Conservation (phyloP, 1,284 basidiomycete genomes). For the Sparassis latifolia region DNA sequence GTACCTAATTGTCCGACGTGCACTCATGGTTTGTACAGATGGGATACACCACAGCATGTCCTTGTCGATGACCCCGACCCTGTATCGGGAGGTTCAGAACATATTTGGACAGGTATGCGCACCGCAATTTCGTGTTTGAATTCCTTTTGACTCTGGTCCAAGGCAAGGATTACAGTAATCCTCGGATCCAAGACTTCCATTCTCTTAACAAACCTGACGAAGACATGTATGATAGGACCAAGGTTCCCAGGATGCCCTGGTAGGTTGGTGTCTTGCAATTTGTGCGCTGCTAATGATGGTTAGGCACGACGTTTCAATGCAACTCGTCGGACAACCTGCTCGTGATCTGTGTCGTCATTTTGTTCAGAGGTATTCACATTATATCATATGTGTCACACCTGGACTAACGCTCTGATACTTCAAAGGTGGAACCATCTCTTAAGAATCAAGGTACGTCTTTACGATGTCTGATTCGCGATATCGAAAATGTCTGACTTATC, state of each 20-base stretch:
- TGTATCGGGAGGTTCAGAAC: conserved; percentile 45
- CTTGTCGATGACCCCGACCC: conserved; percentile 78
- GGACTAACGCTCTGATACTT: too few relatives aligned
- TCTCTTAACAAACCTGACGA: conserved; percentile 87
- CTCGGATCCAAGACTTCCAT: conserved; percentile 85
- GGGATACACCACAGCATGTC: conserved; percentile 95
- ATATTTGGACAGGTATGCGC: conserved; percentile 79
- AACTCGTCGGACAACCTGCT: conserved; percentile 95
- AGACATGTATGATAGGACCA: conserved; percentile 89
- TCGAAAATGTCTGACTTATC: neutral
- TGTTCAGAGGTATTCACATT: conserved; percentile 64
- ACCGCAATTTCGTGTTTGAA: neutral
- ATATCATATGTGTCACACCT: conserved; percentile 12
- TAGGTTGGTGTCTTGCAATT: conserved; percentile 28
- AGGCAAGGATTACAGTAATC: conserved; percentile 93
- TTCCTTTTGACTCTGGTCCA: neutral
- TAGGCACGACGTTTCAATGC: conserved; percentile 95
- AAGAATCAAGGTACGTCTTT: conserved; percentile 72
- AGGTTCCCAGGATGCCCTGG: conserved; percentile 96
- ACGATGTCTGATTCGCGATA: neutral
- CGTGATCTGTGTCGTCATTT: conserved; percentile 95
- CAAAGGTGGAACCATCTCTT: conserved; percentile 85
- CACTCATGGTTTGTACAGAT: conserved; percentile 38
- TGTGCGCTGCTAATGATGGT: conserved; percentile 1
- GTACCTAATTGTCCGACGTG: neutral